Percentiles rank a stretch among this genome's conserved stretches.
These are phyloP conservation scores for Trichocladium antarcticum DNA, from an alignment of 495 filamentous ascomycete species.

Conservation along the genomic window DNA sequence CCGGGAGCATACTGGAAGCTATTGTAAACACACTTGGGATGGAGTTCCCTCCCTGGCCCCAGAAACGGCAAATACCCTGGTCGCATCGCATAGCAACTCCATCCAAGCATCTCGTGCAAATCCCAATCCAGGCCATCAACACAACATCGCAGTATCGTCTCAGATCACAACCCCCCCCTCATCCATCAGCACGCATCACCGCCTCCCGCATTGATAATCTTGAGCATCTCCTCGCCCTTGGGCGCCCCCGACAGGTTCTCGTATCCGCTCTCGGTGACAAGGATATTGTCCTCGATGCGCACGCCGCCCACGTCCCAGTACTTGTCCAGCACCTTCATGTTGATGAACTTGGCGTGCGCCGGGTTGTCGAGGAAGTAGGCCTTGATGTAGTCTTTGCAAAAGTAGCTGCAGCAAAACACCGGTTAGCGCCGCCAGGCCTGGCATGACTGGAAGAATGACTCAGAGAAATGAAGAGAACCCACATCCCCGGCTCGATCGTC, in stretches of 20 bases:
- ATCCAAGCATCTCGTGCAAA: too few relatives aligned
- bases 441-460: background rate
- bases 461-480: conserved; percentile 5
- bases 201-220: conserved; percentile 19
- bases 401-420: conserved; percentile 38
- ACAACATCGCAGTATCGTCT: too few relatives aligned
- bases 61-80: too few relatives aligned
- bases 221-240: conserved; percentile 51
- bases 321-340: conserved; percentile 54
- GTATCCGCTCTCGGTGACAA: conserved; percentile 64
- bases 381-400: conserved; percentile 51
- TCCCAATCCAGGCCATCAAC: too few relatives aligned
- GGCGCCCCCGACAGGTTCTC: conserved; percentile 79
- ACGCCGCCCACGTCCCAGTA: conserved; percentile 78
- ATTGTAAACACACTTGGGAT: too few relatives aligned
- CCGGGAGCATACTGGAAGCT: too few relatives aligned
- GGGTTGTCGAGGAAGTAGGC: conserved; percentile 52
- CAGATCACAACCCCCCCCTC: background rate
- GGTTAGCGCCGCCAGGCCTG: background rate
- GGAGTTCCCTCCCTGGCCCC: too few relatives aligned
- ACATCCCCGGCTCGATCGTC: conserved; percentile 82
- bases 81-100: too few relatives aligned
- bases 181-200: background rate
- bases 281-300: conserved; percentile 83
- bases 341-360: conserved; percentile 56